Evolutionary conservation across 495 filamentous ascomycete genomes (phyloP).

Genomic region (Elasticomyces elasticus): DNA sequence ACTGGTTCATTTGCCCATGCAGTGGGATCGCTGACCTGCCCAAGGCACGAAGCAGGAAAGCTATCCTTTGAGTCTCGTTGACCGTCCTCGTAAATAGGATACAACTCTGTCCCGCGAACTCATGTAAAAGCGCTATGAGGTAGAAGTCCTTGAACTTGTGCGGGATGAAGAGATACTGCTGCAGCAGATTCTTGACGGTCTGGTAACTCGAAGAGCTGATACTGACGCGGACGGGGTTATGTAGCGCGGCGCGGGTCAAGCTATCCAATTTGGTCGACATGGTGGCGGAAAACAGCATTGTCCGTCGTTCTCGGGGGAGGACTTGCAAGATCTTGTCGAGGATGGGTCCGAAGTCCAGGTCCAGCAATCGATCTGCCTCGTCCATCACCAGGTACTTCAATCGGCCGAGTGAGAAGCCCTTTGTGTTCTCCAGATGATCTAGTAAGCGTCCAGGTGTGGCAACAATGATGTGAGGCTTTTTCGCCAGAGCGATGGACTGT

Average conservation of each 20-base stretch:
- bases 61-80: conserved; percentile 74
- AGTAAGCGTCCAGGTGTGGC: conserved; percentile 85
- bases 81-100: conserved; percentile 94
- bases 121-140: conserved; percentile 74
- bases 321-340: conserved; percentile 89
- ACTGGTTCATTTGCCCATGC: conserved; percentile 82
- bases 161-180: conserved; percentile 76
- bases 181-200: conserved; percentile 74
- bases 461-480: conserved; percentile 81
- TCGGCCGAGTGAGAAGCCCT: conserved; percentile 72
- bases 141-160: conserved; percentile 87
- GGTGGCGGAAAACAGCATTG: conserved; percentile 89
- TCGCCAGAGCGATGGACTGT: conserved; percentile 77
- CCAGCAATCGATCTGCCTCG: conserved; percentile 84
- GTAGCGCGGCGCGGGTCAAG: conserved; percentile 76
- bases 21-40: conserved; percentile 82
- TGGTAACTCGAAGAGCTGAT: conserved; percentile 72
- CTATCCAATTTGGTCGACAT: conserved; percentile 88
- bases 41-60: conserved; percentile 68
- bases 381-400: conserved; percentile 89
- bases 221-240: conserved; percentile 65
- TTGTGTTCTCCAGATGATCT: conserved; percentile 93
- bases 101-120: conserved; percentile 67
- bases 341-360: conserved; percentile 88
- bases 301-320: conserved; percentile 66